phyloP scores from a whole-genome alignment of 371 early-diverging fungal genomes.

The Apophysomyces sp. region DNA sequence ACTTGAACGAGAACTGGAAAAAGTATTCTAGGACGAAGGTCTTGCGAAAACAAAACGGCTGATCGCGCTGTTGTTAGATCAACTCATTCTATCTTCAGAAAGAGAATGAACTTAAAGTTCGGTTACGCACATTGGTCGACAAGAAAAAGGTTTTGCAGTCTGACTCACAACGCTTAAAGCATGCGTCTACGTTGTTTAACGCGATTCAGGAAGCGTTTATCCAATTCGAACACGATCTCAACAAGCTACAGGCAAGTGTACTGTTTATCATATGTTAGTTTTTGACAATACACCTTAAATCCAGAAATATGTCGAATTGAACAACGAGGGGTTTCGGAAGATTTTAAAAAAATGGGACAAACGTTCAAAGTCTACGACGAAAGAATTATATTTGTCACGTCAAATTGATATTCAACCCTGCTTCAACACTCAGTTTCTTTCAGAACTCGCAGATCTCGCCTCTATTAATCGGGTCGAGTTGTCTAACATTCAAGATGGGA shows the following conservation, averaged over 20 bases:
- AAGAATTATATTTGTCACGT: slow-evolving; percentile 92
- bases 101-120: slow-evolving; percentile 76
- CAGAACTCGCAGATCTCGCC: slow-evolving; percentile 85
- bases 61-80: slow-evolving; percentile 45
- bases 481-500: slow-evolving; percentile 52
- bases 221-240: slow-evolving; percentile 89
- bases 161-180: slow-evolving; percentile 51
- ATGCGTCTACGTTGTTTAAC: slow-evolving; percentile 59
- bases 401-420: slow-evolving; percentile 96
- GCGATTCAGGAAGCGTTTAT: slow-evolving; percentile 85
- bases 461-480: slow-evolving; percentile 64
- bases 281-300: background rate
- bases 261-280: background rate
- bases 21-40: slow-evolving; percentile 40
- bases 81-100: slow-evolving; percentile 83
- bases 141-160: slow-evolving; percentile 77
- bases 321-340: slow-evolving; percentile 94
- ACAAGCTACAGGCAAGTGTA: slow-evolving; percentile 82
- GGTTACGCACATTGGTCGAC: slow-evolving; percentile 72
- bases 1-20: slow-evolving; percentile 82
- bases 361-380: slow-evolving; percentile 89
- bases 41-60: background rate
- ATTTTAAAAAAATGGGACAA: slow-evolving; percentile 99
- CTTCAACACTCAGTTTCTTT: slow-evolving; percentile 88
- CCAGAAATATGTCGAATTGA: slow-evolving; percentile 95